Percentiles rank a stretch among this genome's conserved stretches.
Conservation (phyloP, 2,329 filamentous ascomycete genomes). For the Neofusicoccum kwambonambiense region DNA sequence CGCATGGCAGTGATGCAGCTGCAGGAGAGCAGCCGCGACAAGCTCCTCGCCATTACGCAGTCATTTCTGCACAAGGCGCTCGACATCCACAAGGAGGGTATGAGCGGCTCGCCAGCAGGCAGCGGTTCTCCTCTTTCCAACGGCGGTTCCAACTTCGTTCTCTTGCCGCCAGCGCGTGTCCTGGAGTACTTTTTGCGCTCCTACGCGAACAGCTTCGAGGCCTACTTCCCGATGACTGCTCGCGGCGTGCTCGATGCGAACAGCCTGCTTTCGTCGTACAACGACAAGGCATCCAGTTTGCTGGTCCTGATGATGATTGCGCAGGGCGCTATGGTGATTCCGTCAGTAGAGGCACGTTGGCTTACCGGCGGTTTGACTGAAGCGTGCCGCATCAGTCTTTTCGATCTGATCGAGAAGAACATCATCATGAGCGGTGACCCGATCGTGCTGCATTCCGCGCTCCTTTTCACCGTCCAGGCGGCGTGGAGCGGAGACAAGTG, state of each 20-base stretch:
- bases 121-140: slow-evolving; percentile 49
- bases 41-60: slow-evolving; percentile 70
- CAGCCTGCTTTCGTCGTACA: slow-evolving; percentile 60
- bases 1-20: slow-evolving; percentile 49
- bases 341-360: slow-evolving; percentile 63
- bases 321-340: slow-evolving; percentile 66
- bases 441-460: slow-evolving; percentile 62
- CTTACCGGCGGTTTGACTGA: slow-evolving; percentile 67
- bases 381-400: slow-evolving; percentile 69
- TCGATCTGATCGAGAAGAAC: slow-evolving; percentile 70
- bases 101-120: slow-evolving; percentile 37
- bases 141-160: slow-evolving; percentile 60
- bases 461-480: slow-evolving; percentile 66
- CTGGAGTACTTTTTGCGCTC: slow-evolving; percentile 66
- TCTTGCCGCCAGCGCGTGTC: slow-evolving; percentile 64
- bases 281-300: slow-evolving; percentile 64
- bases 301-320: slow-evolving; percentile 71
- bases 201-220: slow-evolving; percentile 64
- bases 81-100: slow-evolving; percentile 61
- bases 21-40: slow-evolving; percentile 61
- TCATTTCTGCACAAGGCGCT: slow-evolving; percentile 69
- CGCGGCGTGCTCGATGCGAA: slow-evolving; percentile 64
- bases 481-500: slow-evolving; percentile 75
- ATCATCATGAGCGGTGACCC: slow-evolving; percentile 66
- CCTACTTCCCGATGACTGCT: slow-evolving; percentile 64